phyloP scores from a whole-genome alignment of 2,329 filamentous ascomycete genomes.

The Fusarium vanettenii region DNA sequence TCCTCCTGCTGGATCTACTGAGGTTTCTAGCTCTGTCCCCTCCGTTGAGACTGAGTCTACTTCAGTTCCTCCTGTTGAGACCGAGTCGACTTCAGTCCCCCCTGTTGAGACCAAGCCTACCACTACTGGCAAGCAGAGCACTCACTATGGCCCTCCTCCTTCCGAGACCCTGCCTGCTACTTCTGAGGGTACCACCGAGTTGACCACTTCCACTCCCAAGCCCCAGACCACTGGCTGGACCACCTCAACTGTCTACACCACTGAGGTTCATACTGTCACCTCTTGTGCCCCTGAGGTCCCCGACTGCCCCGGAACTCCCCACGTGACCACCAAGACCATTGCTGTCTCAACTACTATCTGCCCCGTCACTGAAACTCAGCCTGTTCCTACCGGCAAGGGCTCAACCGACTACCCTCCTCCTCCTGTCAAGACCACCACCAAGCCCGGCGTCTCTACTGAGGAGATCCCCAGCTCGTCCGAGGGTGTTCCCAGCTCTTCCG shows the following conservation, averaged over 20 bases:
- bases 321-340: constrained; percentile 29
- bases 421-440: background rate
- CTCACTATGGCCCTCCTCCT: background rate
- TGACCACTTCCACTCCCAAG: background rate
- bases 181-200: background rate
- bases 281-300: constrained; percentile 25
- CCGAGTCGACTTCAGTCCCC: background rate
- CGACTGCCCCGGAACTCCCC: constrained; percentile 18
- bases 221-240: background rate
- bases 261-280: constrained; percentile 24
- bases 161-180: background rate
- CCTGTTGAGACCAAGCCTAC: background rate
- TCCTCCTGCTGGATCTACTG: background rate
- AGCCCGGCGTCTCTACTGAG: background rate
- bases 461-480: background rate
- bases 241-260: constrained; percentile 37
- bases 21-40: background rate
- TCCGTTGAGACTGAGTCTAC: background rate
- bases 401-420: background rate
- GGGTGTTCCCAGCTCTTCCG: background rate
- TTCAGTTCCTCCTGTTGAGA: background rate
- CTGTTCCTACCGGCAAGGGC: background rate
- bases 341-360: constrained; percentile 25
- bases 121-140: background rate
- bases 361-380: constrained; percentile 21